Base-by-base conservation (phyloP, 331 rosid genomes). In the Arachis monticola region DNA sequence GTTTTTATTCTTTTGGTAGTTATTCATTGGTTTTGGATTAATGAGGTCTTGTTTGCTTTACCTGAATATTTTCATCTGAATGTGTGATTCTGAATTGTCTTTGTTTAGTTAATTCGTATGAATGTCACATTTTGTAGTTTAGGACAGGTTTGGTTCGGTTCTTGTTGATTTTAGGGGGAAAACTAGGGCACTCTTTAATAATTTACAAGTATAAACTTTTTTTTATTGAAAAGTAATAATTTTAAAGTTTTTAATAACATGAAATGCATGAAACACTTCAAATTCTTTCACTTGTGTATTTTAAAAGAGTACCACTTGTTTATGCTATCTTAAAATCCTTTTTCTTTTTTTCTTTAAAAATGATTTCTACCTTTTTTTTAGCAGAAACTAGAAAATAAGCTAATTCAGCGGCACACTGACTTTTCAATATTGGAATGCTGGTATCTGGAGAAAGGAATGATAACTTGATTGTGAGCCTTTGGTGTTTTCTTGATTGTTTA, bases 121-220 rank as follows among this genome's bases (percentile, higher is more conserved):
- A 7, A 41, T 42, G 31, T 63, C 44, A 3, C 72, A 72, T 67
- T 81, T 70, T 51, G 47, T 4, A 27, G 67, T 59, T 66, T 72
- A 10, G 22, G 5, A 11, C 17, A 51, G 57, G 57, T 11, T 11
- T 12, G 5, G 22, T 51, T 51, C 8, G 5, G 6, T 51, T 12
- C 3, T 51, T 51, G 7, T 51, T 51, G 13, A 3, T 51, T 51
- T 51, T 51, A 12, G 57, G 57, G 57, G 57, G 8, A 51, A 48
- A 51, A 51, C 1, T 12, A 2, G 40, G 40, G 17, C 57, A 4
- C 13, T 51, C 13, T 51, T 51, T 12, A 1, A 6, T 51, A 35
- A 35, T 35, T 2, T 35, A 35, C 40, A 35, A 35, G 40, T 35
- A 35, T 3, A 35, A 2, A 35, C 40, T 41, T 64, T 17, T 35